Base-by-base conservation (phyloP, 1,284 basidiomycete genomes). In the Tylopilus microsporus region DNA sequence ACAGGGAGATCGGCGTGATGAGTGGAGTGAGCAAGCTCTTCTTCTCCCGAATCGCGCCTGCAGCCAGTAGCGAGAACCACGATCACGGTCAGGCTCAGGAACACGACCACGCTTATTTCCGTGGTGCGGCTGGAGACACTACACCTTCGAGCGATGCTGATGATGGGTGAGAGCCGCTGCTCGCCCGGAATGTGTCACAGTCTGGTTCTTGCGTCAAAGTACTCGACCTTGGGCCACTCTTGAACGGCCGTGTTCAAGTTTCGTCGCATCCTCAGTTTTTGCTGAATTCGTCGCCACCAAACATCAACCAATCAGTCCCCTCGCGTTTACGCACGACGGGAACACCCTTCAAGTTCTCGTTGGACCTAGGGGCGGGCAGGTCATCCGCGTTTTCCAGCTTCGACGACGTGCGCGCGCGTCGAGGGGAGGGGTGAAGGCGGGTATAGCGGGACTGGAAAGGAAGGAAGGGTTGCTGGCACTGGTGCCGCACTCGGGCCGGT, bases 301-400 rank as follows among this genome's bases (percentile, higher is more conserved):
- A 58, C 75, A 77, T 45, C 78, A 83, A 60, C 74, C 79, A 0
- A 70, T 91, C 19, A 76, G 79, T 4, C 71, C 74, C 11, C 67
- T 92, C 3, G 69, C 73, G 30, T 90, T 91, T 67, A 82, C 84
- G 0, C 71, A 74, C 3, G 82, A 86, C 55, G 88, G 87, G 0
- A 83, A 81, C 12, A 74, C 73, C 10, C 63, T 25, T 25, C 25
- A 25, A 25, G 25, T 93, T 5, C 70, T 84, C 10, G 82, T 83
- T 2, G 79, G 82, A 0, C 77, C 82, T 0, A 73, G 76, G 52
- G 84, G 89, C 58, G 89, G 87, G 0, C 82, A 85, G 57, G 76
- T 77, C 2, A 76, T 83, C 43, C 81, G 81, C 49, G 73, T 89
- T 7, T 85, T 85, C 63, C 76, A 78, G 59, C 64, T 87, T 25